A percentile compares a stretch with the other conserved stretches of the same genome.
These are phyloP conservation scores for Hypoxylon crocopeplum DNA, from an alignment of 495 filamentous ascomycete genomes.

Conservation along the genomic window DNA sequence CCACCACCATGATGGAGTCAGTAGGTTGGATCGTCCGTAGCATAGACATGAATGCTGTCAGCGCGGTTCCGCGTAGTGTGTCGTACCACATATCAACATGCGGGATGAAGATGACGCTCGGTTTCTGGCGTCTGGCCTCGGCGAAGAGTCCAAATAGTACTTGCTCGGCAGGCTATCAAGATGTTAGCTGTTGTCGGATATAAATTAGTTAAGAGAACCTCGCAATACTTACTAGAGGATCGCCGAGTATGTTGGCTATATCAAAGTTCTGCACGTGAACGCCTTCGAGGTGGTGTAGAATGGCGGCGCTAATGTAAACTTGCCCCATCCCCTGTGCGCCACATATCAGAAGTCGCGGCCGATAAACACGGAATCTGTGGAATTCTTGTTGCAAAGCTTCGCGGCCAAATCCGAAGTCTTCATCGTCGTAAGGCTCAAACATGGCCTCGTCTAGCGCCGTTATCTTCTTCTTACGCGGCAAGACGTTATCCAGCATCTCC, in stretches of 20 bases:
- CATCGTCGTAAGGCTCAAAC: constrained; percentile 83
- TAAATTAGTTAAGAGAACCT: constrained; percentile 45
- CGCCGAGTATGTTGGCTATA: constrained; percentile 74
- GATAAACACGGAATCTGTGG: constrained; percentile 84
- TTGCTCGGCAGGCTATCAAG: constrained; percentile 73
- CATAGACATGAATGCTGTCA: constrained; percentile 81
- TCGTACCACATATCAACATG: constrained; percentile 86
- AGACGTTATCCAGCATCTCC: constrained; percentile 70
- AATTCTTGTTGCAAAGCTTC: constrained; percentile 92
- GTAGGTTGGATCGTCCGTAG: constrained; percentile 80
- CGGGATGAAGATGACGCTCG: constrained; percentile 94
- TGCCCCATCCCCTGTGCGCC: constrained; percentile 91
- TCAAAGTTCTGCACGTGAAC: constrained; percentile 96
- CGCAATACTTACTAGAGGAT: constrained; percentile 59
- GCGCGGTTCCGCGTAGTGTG: constrained; percentile 53
- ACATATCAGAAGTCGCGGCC: constrained; percentile 81
- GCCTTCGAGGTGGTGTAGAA: constrained; percentile 89
- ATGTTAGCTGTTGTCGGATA: constrained; percentile 28
- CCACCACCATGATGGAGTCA: constrained; percentile 87
- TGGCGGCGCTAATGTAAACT: constrained; percentile 83
- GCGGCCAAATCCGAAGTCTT: constrained; percentile 76
- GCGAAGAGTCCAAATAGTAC: constrained; percentile 87
- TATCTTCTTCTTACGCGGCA: constrained; percentile 81
- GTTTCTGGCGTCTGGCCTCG: constrained; percentile 92
- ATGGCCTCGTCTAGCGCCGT: constrained; percentile 94